Evolutionary conservation across 164 flowering plant species (phyloP).

Genomic region (Houttuynia cordata): DNA sequence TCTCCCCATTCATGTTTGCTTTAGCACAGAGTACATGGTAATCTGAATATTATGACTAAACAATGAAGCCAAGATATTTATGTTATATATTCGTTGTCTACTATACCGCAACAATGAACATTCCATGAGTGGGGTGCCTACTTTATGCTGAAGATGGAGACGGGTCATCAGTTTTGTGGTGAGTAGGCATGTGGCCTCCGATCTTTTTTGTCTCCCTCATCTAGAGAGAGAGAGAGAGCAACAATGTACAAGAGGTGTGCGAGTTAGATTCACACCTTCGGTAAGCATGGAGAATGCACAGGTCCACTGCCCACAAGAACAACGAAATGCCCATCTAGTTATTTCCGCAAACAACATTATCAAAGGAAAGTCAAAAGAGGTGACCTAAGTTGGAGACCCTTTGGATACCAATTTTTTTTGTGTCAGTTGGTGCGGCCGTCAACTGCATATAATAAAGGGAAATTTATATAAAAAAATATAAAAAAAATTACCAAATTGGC

Average conservation of each 20-base stretch:
- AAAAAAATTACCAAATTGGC: too few relatives aligned
- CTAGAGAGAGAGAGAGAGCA: too few relatives aligned
- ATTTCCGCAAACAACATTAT: not conserved
- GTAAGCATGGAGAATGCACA: not conserved
- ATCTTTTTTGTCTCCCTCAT: not conserved
- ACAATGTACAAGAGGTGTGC: not conserved
- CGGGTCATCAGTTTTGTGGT: not conserved
- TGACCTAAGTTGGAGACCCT: too few relatives aligned
- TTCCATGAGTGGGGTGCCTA: not conserved
- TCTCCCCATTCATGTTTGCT: too few relatives aligned
- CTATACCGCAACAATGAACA: not conserved
- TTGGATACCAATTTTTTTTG: too few relatives aligned
- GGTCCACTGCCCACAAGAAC: not conserved
- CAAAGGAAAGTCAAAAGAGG: too few relatives aligned
- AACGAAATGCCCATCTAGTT: not conserved
- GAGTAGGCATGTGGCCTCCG: not conserved
- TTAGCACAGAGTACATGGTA: too few relatives aligned
- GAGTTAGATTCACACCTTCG: not conserved
- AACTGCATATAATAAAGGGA: too few relatives aligned
- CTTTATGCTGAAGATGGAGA: not conserved
- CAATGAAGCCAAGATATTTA: not conserved
- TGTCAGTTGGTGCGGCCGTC: too few relatives aligned
- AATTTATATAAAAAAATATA: too few relatives aligned
- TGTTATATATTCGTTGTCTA: not conserved
- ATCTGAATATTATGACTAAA: not conserved